A percentile compares a stretch with the other conserved stretches of the same genome.
phyloP scores from a whole-genome alignment of 139 green algal species.

The Tetraselmis chui region DNA sequence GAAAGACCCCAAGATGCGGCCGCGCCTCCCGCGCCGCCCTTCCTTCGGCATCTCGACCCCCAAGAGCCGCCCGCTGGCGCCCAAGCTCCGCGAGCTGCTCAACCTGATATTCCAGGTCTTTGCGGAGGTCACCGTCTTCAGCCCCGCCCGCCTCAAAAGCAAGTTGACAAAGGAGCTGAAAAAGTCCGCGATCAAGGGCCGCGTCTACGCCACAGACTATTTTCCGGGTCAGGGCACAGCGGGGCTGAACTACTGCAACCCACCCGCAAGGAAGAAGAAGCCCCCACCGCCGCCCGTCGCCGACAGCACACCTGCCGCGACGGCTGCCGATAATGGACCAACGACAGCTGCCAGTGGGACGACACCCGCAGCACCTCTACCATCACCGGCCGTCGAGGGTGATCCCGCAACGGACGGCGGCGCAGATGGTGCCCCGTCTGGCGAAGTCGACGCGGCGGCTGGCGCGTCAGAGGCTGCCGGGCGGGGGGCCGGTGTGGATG shows the following conservation, averaged over 20 bases:
- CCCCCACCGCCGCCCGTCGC: no score
- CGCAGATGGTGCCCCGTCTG: no score
- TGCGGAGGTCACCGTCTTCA: background rate
- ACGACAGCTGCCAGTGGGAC: no score
- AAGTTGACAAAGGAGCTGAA: background rate
- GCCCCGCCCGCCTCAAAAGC: background rate
- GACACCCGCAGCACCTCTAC: no score
- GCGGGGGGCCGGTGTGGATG: no score
- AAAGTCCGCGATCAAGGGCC: background rate
- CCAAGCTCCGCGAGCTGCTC: background rate
- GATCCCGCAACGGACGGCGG: no score
- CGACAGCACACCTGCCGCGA: background rate
- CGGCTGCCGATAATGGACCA: no score
- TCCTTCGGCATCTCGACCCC: background rate
- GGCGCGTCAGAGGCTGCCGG: no score
- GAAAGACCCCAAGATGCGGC: background rate
- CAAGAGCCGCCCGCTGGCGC: background rate
- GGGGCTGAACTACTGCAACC: background rate
- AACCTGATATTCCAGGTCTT: background rate
- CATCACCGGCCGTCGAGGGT: no score
- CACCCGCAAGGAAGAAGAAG: background rate
- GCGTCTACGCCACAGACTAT: background rate
- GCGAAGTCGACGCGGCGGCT: no score
- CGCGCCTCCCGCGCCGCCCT: background rate
- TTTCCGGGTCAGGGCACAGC: background rate